Conservation (phyloP, 768 basidiomycete species). For the Tylopilus felleus region DNA sequence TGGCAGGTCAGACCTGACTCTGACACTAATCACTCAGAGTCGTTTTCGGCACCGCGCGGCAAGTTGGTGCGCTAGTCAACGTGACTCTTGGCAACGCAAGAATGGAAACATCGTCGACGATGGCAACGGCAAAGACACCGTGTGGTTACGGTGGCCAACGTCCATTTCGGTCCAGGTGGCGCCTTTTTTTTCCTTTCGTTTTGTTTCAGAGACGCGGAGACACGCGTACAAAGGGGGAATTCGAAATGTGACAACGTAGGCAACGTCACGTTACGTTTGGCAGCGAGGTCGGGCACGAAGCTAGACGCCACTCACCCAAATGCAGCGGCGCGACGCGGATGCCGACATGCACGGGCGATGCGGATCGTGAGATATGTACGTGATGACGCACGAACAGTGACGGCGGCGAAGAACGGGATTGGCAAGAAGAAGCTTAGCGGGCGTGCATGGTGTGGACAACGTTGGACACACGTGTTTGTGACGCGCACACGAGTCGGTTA, state of each 20-base stretch:
- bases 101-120: neutral
- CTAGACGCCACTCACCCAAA: too few relatives aligned
- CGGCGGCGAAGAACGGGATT: neutral
- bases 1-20: neutral
- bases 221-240: neutral
- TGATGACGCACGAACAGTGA: neutral
- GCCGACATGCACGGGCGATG: neutral
- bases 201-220: neutral
- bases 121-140: too few relatives aligned
- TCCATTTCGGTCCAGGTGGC: neutral
- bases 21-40: too few relatives aligned
- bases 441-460: slow-evolving; percentile 5
- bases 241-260: neutral
- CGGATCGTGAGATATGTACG: neutral
- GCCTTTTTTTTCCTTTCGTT: neutral
- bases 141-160: neutral
- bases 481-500: neutral
- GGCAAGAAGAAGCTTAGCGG: neutral
- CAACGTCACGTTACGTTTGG: neutral
- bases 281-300: too few relatives aligned
- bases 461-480: slow-evolving; percentile 20
- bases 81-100: too few relatives aligned
- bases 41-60: neutral
- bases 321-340: neutral
- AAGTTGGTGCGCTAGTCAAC: too few relatives aligned